Evolutionary conservation across 1,284 basidiomycete genomes (phyloP), one percentile per base, ranked within the genome.

Genomic region (Phlebopus sp.): DNA sequence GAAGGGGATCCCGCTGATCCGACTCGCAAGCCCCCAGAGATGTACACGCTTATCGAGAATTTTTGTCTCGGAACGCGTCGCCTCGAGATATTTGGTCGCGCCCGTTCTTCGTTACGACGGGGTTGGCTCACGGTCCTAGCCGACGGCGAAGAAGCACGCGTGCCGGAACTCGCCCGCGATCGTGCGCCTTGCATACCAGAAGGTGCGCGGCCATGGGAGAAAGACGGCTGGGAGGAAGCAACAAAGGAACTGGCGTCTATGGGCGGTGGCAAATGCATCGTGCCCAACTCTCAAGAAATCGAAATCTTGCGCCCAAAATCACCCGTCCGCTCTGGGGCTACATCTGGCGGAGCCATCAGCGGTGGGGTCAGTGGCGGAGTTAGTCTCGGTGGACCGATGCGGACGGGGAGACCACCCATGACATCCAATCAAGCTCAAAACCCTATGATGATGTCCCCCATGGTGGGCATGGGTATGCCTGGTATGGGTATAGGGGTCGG

Each of bases 1-100:
- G 89, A 92, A 70, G 89, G 89, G 29, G 90, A 93, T 58, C 68
- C 83, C 44, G 67, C 76, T 0, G 91, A 94, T 67, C 85, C 89
- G 3, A 84, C 82, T 10, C 76, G 84, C 50, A 92, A 97, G 70
- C 96, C 96, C 1, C 91, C 93, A 15, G 96, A 99, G 64, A 90
- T 96, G 72, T 95, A 97, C 71, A 86, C 86, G 9, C 78, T 98
- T 27, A 90, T 98, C 60, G 96, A 99, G 68, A 97, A 97, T 69
- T 99, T 99, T 66, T 98, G 96, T 63, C 86, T 97, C 46, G 96
- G 96, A 10, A 82, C 90, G 0, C 86, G 96, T 7, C 82, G 96
- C 1, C 79, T 99, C 18, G 93, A 98, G 65, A 71, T 99, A 9
- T 98, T 96, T 57, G 93, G 92, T 1, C 81, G 78, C 11, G 77